phyloP scores from a whole-genome alignment of 2,329 filamentous ascomycete species.

The Ophiostoma fasciatum region DNA sequence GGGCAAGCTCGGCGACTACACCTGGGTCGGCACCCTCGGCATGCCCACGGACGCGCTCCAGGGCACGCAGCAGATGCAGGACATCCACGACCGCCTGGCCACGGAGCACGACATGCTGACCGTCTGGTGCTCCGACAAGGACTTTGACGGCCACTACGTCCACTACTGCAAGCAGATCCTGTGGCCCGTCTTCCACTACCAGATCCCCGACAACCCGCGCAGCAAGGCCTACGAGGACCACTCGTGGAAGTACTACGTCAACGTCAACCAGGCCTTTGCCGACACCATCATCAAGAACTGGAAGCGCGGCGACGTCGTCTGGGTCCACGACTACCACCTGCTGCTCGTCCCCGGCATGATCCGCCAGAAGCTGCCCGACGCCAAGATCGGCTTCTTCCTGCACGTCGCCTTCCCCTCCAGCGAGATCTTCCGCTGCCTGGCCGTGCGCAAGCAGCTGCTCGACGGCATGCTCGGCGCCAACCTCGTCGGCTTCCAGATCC shows the following conservation, averaged over 20 bases:
- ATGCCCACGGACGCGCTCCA: constrained; percentile 84
- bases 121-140: constrained; percentile 77
- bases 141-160: constrained; percentile 86
- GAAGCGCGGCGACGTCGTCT: constrained; percentile 85
- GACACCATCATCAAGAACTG: constrained; percentile 82
- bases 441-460: constrained; percentile 71
- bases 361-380: constrained; percentile 77
- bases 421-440: constrained; percentile 85
- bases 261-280: constrained; percentile 84
- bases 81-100: constrained; percentile 69
- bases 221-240: constrained; percentile 97
- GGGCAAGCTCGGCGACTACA: constrained; percentile 56
- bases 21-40: constrained; percentile 84
- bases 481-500: constrained; percentile 82
- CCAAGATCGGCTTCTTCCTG: constrained; percentile 90
- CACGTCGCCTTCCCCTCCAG: constrained; percentile 93
- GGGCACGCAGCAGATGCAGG: constrained; percentile 57
- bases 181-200: constrained; percentile 96
- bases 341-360: constrained; percentile 81
- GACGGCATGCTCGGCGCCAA: constrained; percentile 91
- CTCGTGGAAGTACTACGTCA: constrained; percentile 89
- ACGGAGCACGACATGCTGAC: constrained; percentile 70
- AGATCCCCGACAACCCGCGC: constrained; percentile 94
- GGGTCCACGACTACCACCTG: constrained; percentile 93
- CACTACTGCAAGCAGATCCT: constrained; percentile 97